These are phyloP conservation scores for Leccinum subatratum DNA, from an alignment of 1,284 basidiomycete species.

Conservation along the genomic window DNA sequence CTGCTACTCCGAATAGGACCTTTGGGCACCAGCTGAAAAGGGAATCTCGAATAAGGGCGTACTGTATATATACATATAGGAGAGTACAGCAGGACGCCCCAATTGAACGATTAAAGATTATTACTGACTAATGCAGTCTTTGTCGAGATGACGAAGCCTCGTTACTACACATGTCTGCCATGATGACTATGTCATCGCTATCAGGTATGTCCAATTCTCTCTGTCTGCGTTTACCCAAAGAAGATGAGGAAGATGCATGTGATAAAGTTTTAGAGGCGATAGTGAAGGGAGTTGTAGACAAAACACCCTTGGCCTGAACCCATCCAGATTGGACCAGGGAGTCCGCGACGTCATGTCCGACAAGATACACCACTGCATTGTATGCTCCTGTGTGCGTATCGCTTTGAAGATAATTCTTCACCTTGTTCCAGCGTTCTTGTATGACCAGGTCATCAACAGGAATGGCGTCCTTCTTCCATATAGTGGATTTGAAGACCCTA, in stretches of 20 bases:
- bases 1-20: too few species aligned
- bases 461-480: neutral
- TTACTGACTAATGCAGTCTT: neutral
- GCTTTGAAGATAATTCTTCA: neutral
- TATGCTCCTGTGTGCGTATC: neutral
- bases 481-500: neutral
- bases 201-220: neutral
- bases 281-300: neutral
- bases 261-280: neutral
- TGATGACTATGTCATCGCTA: neutral
- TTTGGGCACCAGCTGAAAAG: too few species aligned
- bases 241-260: neutral
- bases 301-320: neutral
- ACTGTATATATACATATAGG: too few species aligned
- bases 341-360: neutral
- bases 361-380: neutral
- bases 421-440: neutral
- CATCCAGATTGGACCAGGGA: neutral
- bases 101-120: too few species aligned
- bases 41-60: too few species aligned
- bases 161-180: neutral
- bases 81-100: too few species aligned
- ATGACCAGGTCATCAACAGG: neutral
- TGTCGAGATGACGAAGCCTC: neutral
- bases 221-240: neutral